Evolutionary conservation across 805 yeast genomes (phyloP), one percentile per base, ranked within the genome.

Genomic region (Hanseniaspora occidentalis): DNA sequence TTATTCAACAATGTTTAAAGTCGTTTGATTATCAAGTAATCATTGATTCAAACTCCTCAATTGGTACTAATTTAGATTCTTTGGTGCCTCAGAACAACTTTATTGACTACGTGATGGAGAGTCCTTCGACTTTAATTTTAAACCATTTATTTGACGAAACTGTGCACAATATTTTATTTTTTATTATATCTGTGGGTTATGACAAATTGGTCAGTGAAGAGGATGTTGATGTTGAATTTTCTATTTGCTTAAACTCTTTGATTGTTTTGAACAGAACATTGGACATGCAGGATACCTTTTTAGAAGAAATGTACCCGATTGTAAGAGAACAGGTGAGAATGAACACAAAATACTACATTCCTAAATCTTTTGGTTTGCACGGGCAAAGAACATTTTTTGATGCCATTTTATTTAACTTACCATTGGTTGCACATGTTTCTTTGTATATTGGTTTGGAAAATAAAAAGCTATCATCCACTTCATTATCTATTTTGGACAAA

Each of bases 351-450:
- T 54, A 48, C 31, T 57, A 54, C 35, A 42, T 56, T 4, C 64
- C 68, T 3, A 50, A 57, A 14, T 51, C 57, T 39, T 50, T 52
- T 37, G 79, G 82, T 6, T 68, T 77, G 2, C 77, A 71, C 49
- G 86, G 84, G 0, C 53, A 78, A 6, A 60, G 70, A 11, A 70
- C 81, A 3, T 82, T 83, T 47, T 76, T 68, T 50, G 94, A 84
- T 51, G 79, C 88, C 0, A 61, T 88, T 7, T 60, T 83, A 19
- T 75, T 77, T 56, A 73, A 82, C 45, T 60, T 86, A n/a, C 73
- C 85, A 0, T 61, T 82, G 8, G 69, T 88, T 18, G 83, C 84
- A 0, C 82, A 82, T 46, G 56, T 86, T 35, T 81, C 92, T 0
- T 59, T 86, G 14, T 84, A 84, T 51, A 75, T 81, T 38, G 85